Evolutionary conservation across 164 flowering plant genomes (phyloP), one percentile per base, ranked within the genome.

Genomic region (Tetrastigma voinierianum): DNA sequence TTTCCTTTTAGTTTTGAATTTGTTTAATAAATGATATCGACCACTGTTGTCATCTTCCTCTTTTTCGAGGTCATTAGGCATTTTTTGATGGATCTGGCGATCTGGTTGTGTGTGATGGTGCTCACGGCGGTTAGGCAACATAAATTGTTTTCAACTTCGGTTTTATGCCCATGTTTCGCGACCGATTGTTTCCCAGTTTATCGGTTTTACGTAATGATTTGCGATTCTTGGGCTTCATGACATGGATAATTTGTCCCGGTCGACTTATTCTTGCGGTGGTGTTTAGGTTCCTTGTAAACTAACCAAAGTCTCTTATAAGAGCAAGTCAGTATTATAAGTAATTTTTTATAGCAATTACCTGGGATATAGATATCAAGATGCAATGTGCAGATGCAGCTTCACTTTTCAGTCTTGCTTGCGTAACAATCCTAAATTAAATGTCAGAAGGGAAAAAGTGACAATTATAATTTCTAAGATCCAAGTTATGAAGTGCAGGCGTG

Each of bases 81-180:
- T 87, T 95, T 95, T 81, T 96, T 90, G 85, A 97, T 89, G 72
- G 99, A n/a, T n/a, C 99, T 61, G 99, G 92, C n/a, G n/a, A n/a
- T 76, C 81, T 95, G 72, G 99, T 95, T 67, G 99, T 95, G 11
- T 95, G 99, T 73, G 99, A 95, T 82, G 99, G 98, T 61, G 99
- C 99, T 70, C n/a, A n/a, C 99, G 99, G 92, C 84, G 99, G 98
- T 94, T 67, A 83, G 81, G 32, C 46, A 65, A 48, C 51, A 18
- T 11, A 49, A 60, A 13, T 43, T 18, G 56, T 24, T 25, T 54
- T 58, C 54, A 20, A 24, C 16, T 20, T 49, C 45, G 47, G 47
- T n/a, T 65, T 46, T 43, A 21, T 54, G 1, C 51, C 52, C 25
- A 46, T 57, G 7, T 21, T 16, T 9, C 57, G 14, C 59, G 16